Conservation (phyloP, 768 basidiomycete species). For the Termitomyces eurrhizus region DNA sequence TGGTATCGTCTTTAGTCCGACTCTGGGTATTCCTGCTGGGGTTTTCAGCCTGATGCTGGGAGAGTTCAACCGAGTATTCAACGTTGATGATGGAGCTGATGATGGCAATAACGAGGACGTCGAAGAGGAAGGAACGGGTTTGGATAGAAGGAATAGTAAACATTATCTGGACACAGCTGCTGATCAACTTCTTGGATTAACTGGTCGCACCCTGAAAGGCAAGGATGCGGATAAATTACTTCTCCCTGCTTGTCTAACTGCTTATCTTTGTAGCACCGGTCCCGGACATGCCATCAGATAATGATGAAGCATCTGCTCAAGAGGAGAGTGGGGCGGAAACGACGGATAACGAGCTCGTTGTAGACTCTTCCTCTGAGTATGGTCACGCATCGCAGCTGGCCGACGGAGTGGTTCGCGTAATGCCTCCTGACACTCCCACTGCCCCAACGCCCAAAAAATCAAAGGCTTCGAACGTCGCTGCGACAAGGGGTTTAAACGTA, state of each 20-base stretch:
- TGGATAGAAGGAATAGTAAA: conserved; percentile 71
- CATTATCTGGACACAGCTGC: conserved; percentile 83
- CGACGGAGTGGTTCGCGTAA: conserved; percentile 27
- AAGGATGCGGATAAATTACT: conserved; percentile 1
- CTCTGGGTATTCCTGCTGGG: conserved; percentile 95
- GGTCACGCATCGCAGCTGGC: conserved; percentile 26
- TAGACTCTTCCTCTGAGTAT: conserved; percentile 45
- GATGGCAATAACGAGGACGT: conserved; percentile 21
- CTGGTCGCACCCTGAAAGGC: conserved; percentile 68
- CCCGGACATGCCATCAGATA: conserved; percentile 67
- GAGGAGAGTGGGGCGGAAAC: conserved; percentile 78
- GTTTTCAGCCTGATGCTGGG: conserved; percentile 93
- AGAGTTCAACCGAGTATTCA: conserved; percentile 92
- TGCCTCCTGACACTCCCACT: conserved; percentile 39
- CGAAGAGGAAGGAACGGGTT: conserved; percentile 28
- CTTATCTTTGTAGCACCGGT: conserved; percentile 31
- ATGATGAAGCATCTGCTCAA: conserved; percentile 61
- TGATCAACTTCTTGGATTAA: conserved; percentile 75
- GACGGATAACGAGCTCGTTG: conserved; percentile 52
- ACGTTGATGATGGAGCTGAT: conserved; percentile 55
- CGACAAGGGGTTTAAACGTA: conserved; percentile 69
- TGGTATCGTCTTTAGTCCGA: conserved; percentile 97
- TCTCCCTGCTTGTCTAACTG: conserved; percentile 12
- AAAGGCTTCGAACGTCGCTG: conserved; percentile 58
- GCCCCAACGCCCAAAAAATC: conserved; percentile 38